These are phyloP conservation scores for Cladosporium sphaerospermum DNA, from an alignment of 2,329 filamentous ascomycete genomes.

Conservation along the genomic window DNA sequence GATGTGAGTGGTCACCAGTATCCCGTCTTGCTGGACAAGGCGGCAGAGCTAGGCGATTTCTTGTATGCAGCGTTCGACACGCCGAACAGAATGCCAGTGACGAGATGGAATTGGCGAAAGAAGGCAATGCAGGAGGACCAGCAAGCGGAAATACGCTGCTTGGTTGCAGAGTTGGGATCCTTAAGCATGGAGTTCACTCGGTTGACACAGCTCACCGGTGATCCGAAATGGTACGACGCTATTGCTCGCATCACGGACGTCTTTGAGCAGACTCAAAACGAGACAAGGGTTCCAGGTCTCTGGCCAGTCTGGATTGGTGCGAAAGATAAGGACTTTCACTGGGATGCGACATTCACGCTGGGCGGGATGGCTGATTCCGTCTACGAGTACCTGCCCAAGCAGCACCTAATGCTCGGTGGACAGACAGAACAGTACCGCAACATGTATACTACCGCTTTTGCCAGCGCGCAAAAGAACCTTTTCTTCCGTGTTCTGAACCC, in stretches of 20 bases:
- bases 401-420: slow-evolving; percentile 24
- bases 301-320: slow-evolving; percentile 54
- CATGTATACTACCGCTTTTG: slow-evolving; percentile 43
- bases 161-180: slow-evolving; percentile 52
- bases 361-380: slow-evolving; percentile 31
- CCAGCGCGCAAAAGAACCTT: slow-evolving; percentile 41
- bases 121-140: slow-evolving; percentile 24
- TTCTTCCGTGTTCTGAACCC: slow-evolving; percentile 40
- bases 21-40: slow-evolving; percentile 54
- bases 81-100: slow-evolving; percentile 59
- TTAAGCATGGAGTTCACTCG: slow-evolving; percentile 58
- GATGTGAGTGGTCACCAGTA: slow-evolving; percentile 53
- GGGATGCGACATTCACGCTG: slow-evolving; percentile 27
- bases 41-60: slow-evolving; percentile 57
- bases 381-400: slow-evolving; percentile 31
- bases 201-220: slow-evolving; percentile 56
- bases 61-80: slow-evolving; percentile 64
- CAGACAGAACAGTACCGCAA: slow-evolving; percentile 32
- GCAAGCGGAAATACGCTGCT: slow-evolving; percentile 27
- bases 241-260: slow-evolving; percentile 51
- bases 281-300: slow-evolving; percentile 54
- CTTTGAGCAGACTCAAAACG: slow-evolving; percentile 49
- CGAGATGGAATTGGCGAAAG: slow-evolving; percentile 50
- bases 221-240: slow-evolving; percentile 57
- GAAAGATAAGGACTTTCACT: slow-evolving; percentile 27